Base-by-base conservation (phyloP, 2,329 filamentous ascomycete genomes). In the Cladosporium sp. region DNA sequence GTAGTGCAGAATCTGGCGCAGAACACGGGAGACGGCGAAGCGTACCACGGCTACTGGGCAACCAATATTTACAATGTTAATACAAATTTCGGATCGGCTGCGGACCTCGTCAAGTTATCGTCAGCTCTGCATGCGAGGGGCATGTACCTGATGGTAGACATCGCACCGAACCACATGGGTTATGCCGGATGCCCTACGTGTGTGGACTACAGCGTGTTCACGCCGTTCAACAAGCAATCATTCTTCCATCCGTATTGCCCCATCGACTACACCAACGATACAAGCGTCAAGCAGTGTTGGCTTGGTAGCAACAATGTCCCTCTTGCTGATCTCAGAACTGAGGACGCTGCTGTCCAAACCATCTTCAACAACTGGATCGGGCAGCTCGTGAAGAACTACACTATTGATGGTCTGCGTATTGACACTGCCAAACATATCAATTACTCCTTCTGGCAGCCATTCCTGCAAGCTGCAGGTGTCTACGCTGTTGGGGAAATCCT, bases 181-280 rank as follows among this genome's bases (percentile, higher is more conserved):
- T 69, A 68, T 22, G 59, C 59, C 12, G 61, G 59, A 22, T 25
- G 59, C 43, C 37, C 52, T 3, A 54, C 58, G 12, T 45, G 36
- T 19, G 52, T 64, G 15, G 52, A 64, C 51, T 65, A 63, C 55
- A 66, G 55, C 15, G 60, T 63, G 28, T 74, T 72, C 59, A 67
- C 61, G 8, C 72, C 72, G n/a, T 75, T 75, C 64, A 69, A 74
- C 56, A 62, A 66, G 12, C 64, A 67, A 60, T 76, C 76, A n/a
- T 61, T 55, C 39, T 63, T 52, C 54, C 84, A 88, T 66, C 37
- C 78, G 1, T 80, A 78, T 64, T 88, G 85, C 69, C 67, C 65
- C 3, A 75, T 82, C 47, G 68, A 86, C 69, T 85, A 84, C 71
- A 66, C 70, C 39, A 69, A 84, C 14, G 42, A 47, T 30, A 50